Conservation (phyloP, 2,329 filamentous ascomycete genomes). For the Diaporthe destruens region DNA sequence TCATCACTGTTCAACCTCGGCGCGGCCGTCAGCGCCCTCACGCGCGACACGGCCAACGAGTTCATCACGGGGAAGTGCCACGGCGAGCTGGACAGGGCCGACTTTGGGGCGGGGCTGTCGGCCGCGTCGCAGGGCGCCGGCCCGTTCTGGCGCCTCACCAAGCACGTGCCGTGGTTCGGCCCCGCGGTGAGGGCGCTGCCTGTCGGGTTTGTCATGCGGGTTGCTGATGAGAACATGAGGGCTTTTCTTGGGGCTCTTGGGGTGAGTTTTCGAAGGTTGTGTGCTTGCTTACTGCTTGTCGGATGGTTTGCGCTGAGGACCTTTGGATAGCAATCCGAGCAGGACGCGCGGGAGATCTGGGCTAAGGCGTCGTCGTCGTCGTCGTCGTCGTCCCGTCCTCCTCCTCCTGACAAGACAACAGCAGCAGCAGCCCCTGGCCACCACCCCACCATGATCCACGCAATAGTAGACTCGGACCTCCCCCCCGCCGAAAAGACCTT, state of each 20-base stretch:
- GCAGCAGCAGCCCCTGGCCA: no score
- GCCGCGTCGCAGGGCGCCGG: conserved; percentile 37
- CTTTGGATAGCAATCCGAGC: conserved; percentile 14
- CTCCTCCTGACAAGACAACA: background rate
- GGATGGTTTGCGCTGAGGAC: background rate
- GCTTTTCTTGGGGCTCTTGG: conserved; percentile 22
- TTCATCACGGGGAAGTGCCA: conserved; percentile 41
- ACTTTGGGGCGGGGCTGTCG: conserved; percentile 40
- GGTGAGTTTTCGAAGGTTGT: background rate
- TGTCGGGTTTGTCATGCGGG: conserved; percentile 33
- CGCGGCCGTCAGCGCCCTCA: conserved; percentile 41
- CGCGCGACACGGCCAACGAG: conserved; percentile 41
- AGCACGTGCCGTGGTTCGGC: conserved; percentile 44
- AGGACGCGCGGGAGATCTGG: conserved; percentile 29
- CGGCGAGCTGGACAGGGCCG: conserved; percentile 37
- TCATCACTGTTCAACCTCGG: conserved; percentile 42
- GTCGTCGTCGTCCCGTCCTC: background rate
- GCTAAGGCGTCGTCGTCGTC: no score
- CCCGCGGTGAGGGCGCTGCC: conserved; percentile 41
- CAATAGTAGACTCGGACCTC: conserved; percentile 41
- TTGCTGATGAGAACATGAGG: conserved; percentile 30
- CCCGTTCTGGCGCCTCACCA: conserved; percentile 42
- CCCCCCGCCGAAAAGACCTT: conserved; percentile 51
- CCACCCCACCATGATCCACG: conserved; percentile 14
- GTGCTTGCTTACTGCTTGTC: no score